phyloP scores from a whole-genome alignment of 2,329 filamentous ascomycete genomes.

The Catunica adiposa region DNA sequence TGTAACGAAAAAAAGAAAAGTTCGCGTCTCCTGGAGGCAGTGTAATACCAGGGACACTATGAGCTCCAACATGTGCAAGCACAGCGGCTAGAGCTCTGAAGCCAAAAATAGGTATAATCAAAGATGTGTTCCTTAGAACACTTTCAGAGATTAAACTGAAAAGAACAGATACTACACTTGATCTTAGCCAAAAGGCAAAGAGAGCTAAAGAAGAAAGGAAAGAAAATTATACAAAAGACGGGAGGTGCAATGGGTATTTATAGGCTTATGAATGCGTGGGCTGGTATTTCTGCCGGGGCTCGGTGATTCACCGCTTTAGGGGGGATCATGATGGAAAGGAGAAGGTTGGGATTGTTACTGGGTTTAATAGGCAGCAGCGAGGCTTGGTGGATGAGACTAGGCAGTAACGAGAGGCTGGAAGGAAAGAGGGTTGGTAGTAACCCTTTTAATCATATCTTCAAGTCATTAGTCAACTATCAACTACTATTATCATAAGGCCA shows the following conservation, averaged over 20 bases:
- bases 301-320: not conserved
- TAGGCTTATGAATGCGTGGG: not conserved
- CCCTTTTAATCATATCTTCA: not conserved
- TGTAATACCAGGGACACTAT: slow-evolving; percentile 16
- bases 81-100: slow-evolving; percentile 13
- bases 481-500: not conserved
- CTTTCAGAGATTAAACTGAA: slow-evolving; percentile 95
- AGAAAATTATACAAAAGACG: slow-evolving; percentile 6
- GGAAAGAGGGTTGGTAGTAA: not conserved
- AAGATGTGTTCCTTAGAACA: slow-evolving; percentile 52
- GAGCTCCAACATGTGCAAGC: slow-evolving; percentile 14
- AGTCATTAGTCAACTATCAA: not conserved
- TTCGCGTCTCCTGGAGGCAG: slow-evolving; percentile 16
- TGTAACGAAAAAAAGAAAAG: slow-evolving; percentile 7
- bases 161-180: slow-evolving; percentile 97
- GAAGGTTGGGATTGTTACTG: not conserved
- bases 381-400: no score
- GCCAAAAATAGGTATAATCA: slow-evolving; percentile 65
- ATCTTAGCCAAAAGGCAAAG: slow-evolving; percentile 54
- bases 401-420: not conserved
- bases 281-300: not conserved
- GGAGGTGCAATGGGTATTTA: slow-evolving; percentile 2
- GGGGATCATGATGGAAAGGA: not conserved
- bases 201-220: slow-evolving; percentile 15
- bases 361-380: not conserved